Evolutionary conservation across 768 basidiomycete genomes (phyloP).

Genomic region (Dioszegia crocea): DNA sequence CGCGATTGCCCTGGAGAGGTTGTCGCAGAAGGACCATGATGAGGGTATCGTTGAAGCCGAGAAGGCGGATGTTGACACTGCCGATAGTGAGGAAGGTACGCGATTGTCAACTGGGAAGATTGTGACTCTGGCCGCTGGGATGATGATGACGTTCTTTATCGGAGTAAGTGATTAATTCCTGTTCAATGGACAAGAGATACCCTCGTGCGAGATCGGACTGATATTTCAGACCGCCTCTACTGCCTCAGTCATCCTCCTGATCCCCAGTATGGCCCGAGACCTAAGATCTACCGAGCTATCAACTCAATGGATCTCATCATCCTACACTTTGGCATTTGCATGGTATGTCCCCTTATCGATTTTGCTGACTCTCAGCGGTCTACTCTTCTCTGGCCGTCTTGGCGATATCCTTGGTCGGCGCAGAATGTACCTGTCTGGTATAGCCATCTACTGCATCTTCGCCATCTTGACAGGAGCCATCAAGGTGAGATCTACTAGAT

Average conservation of each 20-base stretch:
- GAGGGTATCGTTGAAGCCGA: no score
- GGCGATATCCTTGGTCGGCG: conserved; percentile 62
- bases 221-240: background rate
- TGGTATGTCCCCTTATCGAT: no score
- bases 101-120: conserved; percentile 8
- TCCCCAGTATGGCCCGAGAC: conserved; percentile 18
- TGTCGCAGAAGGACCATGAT: no score
- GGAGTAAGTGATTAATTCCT: no score
- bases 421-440: conserved; percentile 62
- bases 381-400: conserved; percentile 33
- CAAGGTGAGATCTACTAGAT: no score
- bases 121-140: conserved; percentile 4
- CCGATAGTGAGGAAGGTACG: no score
- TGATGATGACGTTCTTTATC: conserved; percentile 26
- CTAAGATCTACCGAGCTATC: conserved; percentile 11
- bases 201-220: background rate
- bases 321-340: conserved; percentile 12
- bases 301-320: conserved; percentile 27
- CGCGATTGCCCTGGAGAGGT: no score
- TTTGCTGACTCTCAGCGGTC: no score
- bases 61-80: no score
- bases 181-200: no score
- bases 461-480: conserved; percentile 51
- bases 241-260: conserved; percentile 4
- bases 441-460: conserved; percentile 57